phyloP scores from a whole-genome alignment of 140 eudicot species.

The Eryngium alpinum region DNA sequence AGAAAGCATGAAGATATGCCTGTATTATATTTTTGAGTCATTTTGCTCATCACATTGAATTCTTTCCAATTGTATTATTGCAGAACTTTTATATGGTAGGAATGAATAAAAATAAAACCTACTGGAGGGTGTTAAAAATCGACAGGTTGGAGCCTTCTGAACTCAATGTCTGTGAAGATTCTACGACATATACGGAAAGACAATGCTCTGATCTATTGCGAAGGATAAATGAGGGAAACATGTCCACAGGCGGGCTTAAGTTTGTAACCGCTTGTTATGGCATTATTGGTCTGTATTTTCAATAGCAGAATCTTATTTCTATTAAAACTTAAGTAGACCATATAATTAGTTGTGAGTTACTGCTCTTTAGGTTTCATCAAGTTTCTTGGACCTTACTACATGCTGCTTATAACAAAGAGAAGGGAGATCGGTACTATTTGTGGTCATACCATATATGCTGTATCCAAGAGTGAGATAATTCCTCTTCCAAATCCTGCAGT shows the following conservation, averaged over 20 bases:
- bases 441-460: slow-evolving; percentile 67
- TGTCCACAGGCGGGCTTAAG: slow-evolving; percentile 71
- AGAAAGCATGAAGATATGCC: neutral
- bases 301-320: neutral
- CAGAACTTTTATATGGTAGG: slow-evolving; percentile 88
- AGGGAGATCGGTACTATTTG: slow-evolving; percentile 70
- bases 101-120: slow-evolving; percentile 65
- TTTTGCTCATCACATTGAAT: neutral
- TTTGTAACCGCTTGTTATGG: slow-evolving; percentile 79
- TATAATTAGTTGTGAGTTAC: slow-evolving; percentile 12
- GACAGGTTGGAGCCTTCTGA: slow-evolving; percentile 65
- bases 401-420: slow-evolving; percentile 74
- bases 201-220: slow-evolving; percentile 72
- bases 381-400: slow-evolving; percentile 85
- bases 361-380: slow-evolving; percentile 58
- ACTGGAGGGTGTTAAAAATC: slow-evolving; percentile 72
- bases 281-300: slow-evolving; percentile 53
- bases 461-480: slow-evolving; percentile 66
- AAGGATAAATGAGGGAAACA: slow-evolving; percentile 83
- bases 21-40: neutral
- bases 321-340: neutral
- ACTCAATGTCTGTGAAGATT: slow-evolving; percentile 67
- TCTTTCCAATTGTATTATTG: slow-evolving; percentile 4
- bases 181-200: slow-evolving; percentile 52
- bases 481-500: slow-evolving; percentile 47